phyloP scores from a whole-genome alignment of 805 yeast genomes.

The Candida coleopterorum region DNA sequence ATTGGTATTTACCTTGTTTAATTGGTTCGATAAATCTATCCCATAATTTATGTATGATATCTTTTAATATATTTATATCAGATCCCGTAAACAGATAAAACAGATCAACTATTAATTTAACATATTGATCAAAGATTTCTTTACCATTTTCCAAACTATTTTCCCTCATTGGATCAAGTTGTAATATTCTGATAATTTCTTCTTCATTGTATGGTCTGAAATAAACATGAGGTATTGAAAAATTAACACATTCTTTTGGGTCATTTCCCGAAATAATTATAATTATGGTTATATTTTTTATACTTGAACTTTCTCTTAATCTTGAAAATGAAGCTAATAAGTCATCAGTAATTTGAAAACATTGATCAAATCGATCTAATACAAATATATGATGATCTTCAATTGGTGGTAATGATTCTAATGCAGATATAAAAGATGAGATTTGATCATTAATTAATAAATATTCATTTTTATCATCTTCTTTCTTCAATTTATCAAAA shows the following conservation, averaged over 20 bases:
- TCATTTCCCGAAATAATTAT: conserved; percentile 39
- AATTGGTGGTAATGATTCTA: conserved; percentile 34
- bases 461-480: neutral
- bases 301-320: conserved; percentile 38
- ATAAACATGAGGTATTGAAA: conserved; percentile 35
- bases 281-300: conserved; percentile 31
- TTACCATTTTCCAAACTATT: conserved; percentile 14
- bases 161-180: conserved; percentile 21
- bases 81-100: conserved; percentile 43
- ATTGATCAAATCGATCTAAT: conserved; percentile 44
- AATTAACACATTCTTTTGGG: conserved; percentile 32
- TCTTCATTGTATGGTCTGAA: conserved; percentile 35
- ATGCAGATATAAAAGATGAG: conserved; percentile 33
- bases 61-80: conserved; percentile 31
- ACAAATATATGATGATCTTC: conserved; percentile 39
- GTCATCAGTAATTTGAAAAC: conserved; percentile 39
- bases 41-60: conserved; percentile 31
- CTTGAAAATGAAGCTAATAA: conserved; percentile 35
- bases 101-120: conserved; percentile 42
- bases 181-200: conserved; percentile 35
- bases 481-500: conserved; percentile 16
- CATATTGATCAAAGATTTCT: conserved; percentile 39
- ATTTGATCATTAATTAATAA: conserved; percentile 36
- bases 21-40: conserved; percentile 26
- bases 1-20: conserved; percentile 14